Percentiles rank a stretch among this genome's conserved stretches.
These are phyloP conservation scores for Raphanus hybrid DNA, from an alignment of 441 rosid genomes.

Conservation along the genomic window DNA sequence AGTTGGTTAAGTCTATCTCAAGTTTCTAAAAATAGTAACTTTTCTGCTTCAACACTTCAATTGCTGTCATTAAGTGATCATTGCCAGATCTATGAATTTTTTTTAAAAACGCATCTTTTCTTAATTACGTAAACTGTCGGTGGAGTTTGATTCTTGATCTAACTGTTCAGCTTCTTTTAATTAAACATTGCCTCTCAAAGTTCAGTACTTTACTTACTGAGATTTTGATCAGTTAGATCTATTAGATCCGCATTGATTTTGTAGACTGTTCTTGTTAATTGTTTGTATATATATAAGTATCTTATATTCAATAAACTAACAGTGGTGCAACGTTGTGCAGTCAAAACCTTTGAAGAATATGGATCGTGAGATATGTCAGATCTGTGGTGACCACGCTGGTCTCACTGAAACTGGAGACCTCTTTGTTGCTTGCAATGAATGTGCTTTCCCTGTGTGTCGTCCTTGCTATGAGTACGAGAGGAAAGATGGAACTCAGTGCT, in stretches of 20 bases:
- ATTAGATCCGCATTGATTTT: neutral
- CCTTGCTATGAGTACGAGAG: slow-evolving; percentile 97
- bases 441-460: slow-evolving; percentile 95
- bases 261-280: slow-evolving; percentile 13
- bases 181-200: slow-evolving; percentile 6
- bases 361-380: slow-evolving; percentile 85
- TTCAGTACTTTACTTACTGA: slow-evolving; percentile 11
- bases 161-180: neutral
- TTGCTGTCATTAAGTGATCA: slow-evolving; percentile 6
- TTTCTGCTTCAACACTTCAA: slow-evolving; percentile 13
- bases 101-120: neutral
- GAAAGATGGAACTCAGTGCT: slow-evolving; percentile 91
- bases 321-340: slow-evolving; percentile 63
- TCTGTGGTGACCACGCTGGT: slow-evolving; percentile 89
- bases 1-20: slow-evolving; percentile 15
- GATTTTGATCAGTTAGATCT: slow-evolving; percentile 25
- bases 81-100: neutral
- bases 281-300: slow-evolving; percentile 1
- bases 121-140: slow-evolving; percentile 12
- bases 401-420: slow-evolving; percentile 61
- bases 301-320: slow-evolving; percentile 20
- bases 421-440: slow-evolving; percentile 95
- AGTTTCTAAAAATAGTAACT: slow-evolving; percentile 33
- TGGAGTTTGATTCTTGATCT: slow-evolving; percentile 22
- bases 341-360: slow-evolving; percentile 74